Conservation (phyloP, 352 stramenopile genomes). For the Thraustochytrium striatum region DNA sequence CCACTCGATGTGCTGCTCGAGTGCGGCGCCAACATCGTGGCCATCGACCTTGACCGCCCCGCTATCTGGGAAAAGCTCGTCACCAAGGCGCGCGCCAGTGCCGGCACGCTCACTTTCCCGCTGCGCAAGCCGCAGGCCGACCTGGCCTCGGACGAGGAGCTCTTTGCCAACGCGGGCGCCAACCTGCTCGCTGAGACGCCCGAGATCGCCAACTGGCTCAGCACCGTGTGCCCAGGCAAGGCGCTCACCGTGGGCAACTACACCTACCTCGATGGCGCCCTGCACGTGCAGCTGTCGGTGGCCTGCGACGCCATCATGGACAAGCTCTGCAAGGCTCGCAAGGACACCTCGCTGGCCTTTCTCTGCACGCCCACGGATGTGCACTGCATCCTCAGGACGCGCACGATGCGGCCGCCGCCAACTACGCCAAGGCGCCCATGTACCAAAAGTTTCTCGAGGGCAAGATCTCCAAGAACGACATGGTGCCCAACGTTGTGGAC, state of each 20-base stretch:
- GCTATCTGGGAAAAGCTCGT: constrained; percentile 74
- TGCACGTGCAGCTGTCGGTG: constrained; percentile 76
- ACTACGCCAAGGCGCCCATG: constrained; percentile 59
- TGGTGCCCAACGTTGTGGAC: constrained; percentile 61
- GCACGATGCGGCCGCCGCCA: constrained; percentile 59
- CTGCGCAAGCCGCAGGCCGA: constrained; percentile 59
- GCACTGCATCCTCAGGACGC: constrained; percentile 73
- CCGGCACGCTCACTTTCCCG: constrained; percentile 73
- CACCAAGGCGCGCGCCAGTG: constrained; percentile 61
- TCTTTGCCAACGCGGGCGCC: constrained; percentile 62
- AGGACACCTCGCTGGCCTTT: constrained; percentile 68
- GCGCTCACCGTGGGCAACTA: constrained; percentile 71
- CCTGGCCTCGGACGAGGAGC: constrained; percentile 48
- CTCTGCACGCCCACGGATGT: constrained; percentile 79
- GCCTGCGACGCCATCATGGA: constrained; percentile 70
- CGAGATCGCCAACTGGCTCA: constrained; percentile 75
- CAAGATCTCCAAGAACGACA: constrained; percentile 59
- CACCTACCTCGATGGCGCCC: constrained; percentile 75
- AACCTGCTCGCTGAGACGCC: constrained; percentile 76
- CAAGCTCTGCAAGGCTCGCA: constrained; percentile 65
- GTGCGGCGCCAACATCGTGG: constrained; percentile 75
- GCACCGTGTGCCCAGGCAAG: constrained; percentile 64
- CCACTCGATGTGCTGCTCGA: constrained; percentile 71
- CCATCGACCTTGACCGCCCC: constrained; percentile 71
- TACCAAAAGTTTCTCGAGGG: constrained; percentile 58